phyloP scores from a whole-genome alignment of 331 rosid species.

The Quercus phellos region DNA sequence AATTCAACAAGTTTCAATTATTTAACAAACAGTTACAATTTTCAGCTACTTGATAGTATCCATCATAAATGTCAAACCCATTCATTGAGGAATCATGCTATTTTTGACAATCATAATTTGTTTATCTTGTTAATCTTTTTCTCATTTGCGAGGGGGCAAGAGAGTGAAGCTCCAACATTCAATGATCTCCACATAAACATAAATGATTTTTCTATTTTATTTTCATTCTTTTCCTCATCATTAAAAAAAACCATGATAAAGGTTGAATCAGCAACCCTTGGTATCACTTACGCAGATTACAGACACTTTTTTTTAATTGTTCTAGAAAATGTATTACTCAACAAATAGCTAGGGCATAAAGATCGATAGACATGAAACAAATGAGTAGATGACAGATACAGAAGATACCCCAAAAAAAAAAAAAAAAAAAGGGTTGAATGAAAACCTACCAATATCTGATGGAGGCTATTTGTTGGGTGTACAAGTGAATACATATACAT shows the following conservation, averaged over 20 bases:
- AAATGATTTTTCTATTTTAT: not conserved
- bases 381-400: not conserved
- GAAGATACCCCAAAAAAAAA: not conserved
- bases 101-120: not conserved
- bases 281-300: not conserved
- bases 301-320: not conserved
- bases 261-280: not conserved
- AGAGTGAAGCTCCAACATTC: not conserved
- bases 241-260: too few species aligned
- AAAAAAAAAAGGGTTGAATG: constrained; percentile 6
- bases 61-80: not conserved
- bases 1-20: not conserved
- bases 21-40: not conserved
- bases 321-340: not conserved
- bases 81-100: not conserved
- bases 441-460: constrained; percentile 58
- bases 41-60: not conserved
- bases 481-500: constrained; percentile 67
- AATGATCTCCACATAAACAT: not conserved
- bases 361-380: not conserved
- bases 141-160: not conserved
- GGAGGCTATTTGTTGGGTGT: constrained; percentile 52
- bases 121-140: not conserved
- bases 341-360: not conserved
- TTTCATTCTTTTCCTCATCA: not conserved